Evolutionary conservation across 305 asterid genomes (phyloP).

Genomic region (Fraxinus greggii): DNA sequence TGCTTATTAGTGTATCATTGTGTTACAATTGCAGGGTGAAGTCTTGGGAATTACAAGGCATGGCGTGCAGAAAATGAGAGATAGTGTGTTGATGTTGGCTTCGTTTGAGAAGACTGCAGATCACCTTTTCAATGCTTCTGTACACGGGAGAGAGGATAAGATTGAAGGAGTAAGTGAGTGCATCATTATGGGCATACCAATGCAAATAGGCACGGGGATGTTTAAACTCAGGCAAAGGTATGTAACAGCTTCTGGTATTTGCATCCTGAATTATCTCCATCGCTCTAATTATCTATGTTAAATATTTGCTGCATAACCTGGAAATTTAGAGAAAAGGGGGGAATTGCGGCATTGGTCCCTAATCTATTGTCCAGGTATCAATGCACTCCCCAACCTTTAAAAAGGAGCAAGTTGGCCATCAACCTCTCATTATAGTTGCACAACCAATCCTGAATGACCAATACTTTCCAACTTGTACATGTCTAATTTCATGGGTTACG

Average conservation of each 20-base stretch:
- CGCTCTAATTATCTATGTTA: not conserved
- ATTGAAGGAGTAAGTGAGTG: constrained; percentile 92
- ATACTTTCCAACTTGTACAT: not conserved
- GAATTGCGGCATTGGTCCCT: not conserved
- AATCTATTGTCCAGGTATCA: not conserved
- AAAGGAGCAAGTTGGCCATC: not conserved
- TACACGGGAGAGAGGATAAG: constrained; percentile 67
- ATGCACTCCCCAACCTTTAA: not conserved
- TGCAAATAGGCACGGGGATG: constrained; percentile 86
- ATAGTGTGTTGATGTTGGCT: constrained; percentile 84
- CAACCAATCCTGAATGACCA: not conserved
- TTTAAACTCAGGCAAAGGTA: constrained; percentile 81
- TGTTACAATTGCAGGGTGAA: constrained; percentile 58
- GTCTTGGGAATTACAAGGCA: constrained; percentile 79
- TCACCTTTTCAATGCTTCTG: constrained; percentile 86
- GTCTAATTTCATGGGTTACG: not conserved
- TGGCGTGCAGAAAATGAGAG: constrained; percentile 83
- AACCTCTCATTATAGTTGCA: not conserved
- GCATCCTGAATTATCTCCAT: not conserved
- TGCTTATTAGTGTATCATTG: constrained; percentile 8
- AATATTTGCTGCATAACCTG: not conserved
- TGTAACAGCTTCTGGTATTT: constrained; percentile 10
- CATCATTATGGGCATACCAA: constrained; percentile 89
- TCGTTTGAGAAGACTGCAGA: constrained; percentile 88
- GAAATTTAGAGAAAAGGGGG: not conserved